Evolutionary conservation across 768 basidiomycete genomes (phyloP), one percentile per base, ranked within the genome.

Genomic region (Lentinus tigrinus): DNA sequence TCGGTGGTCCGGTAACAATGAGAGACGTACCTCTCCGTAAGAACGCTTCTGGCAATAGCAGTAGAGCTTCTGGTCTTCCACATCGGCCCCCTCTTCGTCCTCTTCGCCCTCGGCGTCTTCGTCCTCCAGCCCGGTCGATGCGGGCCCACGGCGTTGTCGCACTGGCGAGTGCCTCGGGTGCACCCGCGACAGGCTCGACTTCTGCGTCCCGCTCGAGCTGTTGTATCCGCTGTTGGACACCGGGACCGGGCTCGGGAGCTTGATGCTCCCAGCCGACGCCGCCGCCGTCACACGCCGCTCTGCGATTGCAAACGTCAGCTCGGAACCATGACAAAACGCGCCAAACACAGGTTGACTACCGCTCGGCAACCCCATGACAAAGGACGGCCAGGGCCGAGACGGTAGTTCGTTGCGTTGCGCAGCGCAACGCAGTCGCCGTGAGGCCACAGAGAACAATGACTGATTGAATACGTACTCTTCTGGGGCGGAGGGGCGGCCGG

Each of bases 21-120:
- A 1, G 43, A 43, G n/a, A 69, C 73, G 54, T 54, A 77, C 76
- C 71, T 83, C 85, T 48, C 86, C 85, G 63, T 84, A 85, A 48
- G 81, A 83, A 62, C 80, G 76, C 66, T 83, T 81, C 63, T 80
- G 81, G 69, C 85, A 87, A 71, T 79, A 79, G 70, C 85, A 87
- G 59, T 87, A 87, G 4, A 84, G 62, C 52, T 76, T 75, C 66
- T 84, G 79, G 69, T 87, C 83, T 63, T 83, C 83, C 1, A 73
- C 79, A 50, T 78, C 81, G n/a, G 78, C 83, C 16, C 72, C 76
- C 27, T 78, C 78, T 1, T 72, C 61, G 31, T 71, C 72, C 16
- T 73, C 73, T 44, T 74, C 73, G 27, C 72, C 73, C 56, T 74
- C 73, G 2, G 69, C 73, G 44, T 73, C 72, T 42, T 73, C 73